These are phyloP conservation scores for Kodamaea sp. DNA, from an alignment of 1,139 yeast genomes.

Conservation along the genomic window DNA sequence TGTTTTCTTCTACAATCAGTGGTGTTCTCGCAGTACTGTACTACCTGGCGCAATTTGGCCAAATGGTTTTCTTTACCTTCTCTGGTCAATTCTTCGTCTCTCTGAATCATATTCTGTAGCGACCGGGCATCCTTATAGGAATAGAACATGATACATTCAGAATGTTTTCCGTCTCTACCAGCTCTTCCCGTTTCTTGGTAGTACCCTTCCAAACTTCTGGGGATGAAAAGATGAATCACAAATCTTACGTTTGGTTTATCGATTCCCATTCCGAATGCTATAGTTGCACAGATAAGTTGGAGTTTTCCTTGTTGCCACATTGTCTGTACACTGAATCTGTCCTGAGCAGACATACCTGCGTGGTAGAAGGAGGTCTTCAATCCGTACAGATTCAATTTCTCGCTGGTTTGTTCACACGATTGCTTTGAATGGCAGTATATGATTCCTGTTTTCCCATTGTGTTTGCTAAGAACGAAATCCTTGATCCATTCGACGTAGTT, in stretches of 20 bases:
- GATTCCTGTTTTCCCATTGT: constrained; percentile 72
- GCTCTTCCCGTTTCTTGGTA: constrained; percentile 99
- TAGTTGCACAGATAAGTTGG: constrained; percentile 90
- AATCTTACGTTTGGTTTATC: constrained; percentile 94
- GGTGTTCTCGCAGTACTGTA: constrained; percentile 87
- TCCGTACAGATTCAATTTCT: constrained; percentile 59
- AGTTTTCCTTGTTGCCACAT: constrained; percentile 77
- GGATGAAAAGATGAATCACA: constrained; percentile 87
- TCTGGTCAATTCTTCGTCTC: constrained; percentile 67
- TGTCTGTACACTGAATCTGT: constrained; percentile 66
- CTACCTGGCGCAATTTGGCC: constrained; percentile 76
- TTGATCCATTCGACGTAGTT: constrained; percentile 63
- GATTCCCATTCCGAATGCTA: constrained; percentile 99
- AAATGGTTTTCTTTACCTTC: constrained; percentile 76
- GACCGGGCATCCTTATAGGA: constrained; percentile 74
- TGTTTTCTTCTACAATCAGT: constrained; percentile 90
- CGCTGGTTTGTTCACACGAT: constrained; percentile 82
- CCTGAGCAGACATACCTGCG: constrained; percentile 88
- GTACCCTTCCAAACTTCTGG: constrained; percentile 90
- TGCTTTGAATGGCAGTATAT: constrained; percentile 91
- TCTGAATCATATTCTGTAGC: constrained; percentile 72
- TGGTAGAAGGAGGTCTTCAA: constrained; percentile 78
- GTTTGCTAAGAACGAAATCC: constrained; percentile 52
- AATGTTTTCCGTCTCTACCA: constrained; percentile 85
- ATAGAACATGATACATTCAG: constrained; percentile 83